Conservation (phyloP, 1,139 yeast genomes). For the Suhomyces maxii region DNA sequence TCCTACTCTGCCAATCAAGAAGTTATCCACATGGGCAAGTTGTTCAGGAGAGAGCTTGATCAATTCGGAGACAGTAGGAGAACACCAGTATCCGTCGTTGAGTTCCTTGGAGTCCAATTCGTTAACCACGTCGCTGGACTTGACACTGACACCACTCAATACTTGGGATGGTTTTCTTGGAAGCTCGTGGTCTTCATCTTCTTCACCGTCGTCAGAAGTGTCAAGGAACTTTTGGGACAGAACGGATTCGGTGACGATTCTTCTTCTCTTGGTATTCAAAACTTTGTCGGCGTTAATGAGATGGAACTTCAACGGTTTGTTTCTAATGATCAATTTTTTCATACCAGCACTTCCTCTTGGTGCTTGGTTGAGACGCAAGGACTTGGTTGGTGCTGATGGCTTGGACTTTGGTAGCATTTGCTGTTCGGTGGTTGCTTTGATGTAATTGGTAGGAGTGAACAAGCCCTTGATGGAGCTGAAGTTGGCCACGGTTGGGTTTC, state of each 20-base stretch:
- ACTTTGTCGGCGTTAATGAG: slow-evolving; percentile 47
- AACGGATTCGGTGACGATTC: slow-evolving; percentile 24
- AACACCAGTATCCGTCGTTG: slow-evolving; percentile 71
- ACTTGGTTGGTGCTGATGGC: slow-evolving; percentile 1
- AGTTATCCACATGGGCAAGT: slow-evolving; percentile 59
- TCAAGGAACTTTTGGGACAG: slow-evolving; percentile 18
- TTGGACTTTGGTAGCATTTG: slow-evolving; percentile 1
- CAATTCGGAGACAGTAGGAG: slow-evolving; percentile 65
- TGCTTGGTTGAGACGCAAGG: slow-evolving; percentile 13
- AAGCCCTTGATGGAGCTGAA: slow-evolving; percentile 24
- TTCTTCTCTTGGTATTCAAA: slow-evolving; percentile 33
- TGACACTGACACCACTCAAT: slow-evolving; percentile 13
- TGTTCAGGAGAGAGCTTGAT: slow-evolving; percentile 47
- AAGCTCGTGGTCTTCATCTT: slow-evolving; percentile 6
- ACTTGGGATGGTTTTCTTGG: slow-evolving; percentile 2
- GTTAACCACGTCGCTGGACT: slow-evolving; percentile 8
- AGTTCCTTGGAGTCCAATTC: slow-evolving; percentile 6
- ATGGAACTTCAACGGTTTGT: slow-evolving; percentile 46
- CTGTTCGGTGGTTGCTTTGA: slow-evolving; percentile 15
- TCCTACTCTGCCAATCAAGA: slow-evolving; percentile 74
- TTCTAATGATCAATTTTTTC: slow-evolving; percentile 40
- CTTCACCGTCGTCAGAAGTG: slow-evolving; percentile 23
- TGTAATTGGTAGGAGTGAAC: slow-evolving; percentile 25
- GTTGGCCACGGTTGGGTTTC: slow-evolving; percentile 17
- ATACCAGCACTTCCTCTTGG: slow-evolving; percentile 20